Evolutionary conservation across 148 eudicot genomes (phyloP), one percentile per base, ranked within the genome.

Genomic region (Salicornia ramosissima): DNA sequence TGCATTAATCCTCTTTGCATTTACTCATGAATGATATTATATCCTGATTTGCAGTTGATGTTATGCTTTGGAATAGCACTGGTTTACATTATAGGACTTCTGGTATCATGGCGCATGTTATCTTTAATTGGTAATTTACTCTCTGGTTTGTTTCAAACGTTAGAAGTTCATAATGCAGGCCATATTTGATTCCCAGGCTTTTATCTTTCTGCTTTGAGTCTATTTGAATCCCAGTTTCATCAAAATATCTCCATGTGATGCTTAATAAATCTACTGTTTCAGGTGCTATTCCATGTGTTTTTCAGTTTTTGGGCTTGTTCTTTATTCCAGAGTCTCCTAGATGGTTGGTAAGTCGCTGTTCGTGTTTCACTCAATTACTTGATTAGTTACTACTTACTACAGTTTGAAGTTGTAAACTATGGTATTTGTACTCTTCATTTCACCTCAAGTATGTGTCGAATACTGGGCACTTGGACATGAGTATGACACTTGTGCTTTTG

Each of bases 271-370:
- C 19, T 21, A 13, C 19, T 22, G 14, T 80, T 77, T 58, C 84
- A 87, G 92, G 86, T 63, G 63, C 67, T 74, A 43, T 77, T 71
- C 87, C 89, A 16, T 81, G 84, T 64, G 15, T 83, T 10, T 63
- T 87, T 63, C 92, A 85, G 71, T 47, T 81, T 34, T 14, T 80
- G 1, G 84, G 86, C 70, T 55, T 84, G 49, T 74, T 74, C 68
- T 81, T 85, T 76, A 80, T 87, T 65, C 87, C 89, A 6, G 89
- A 87, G 73, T 87, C 92, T 74, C 92, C 92, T 63, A 77, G 92
- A 77, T 87, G 89, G 89, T 71, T 87, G 84, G 92, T 87, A 71
- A 74, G 91, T 64, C 15, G 33, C 19, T 15, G 7, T 11, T n/a
- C n/a, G n/a, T n/a, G n/a, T n/a, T n/a, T n/a, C n/a, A n/a, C n/a